Conservation (phyloP, 78 protist species). For the Dictyostelium intermedium region DNA sequence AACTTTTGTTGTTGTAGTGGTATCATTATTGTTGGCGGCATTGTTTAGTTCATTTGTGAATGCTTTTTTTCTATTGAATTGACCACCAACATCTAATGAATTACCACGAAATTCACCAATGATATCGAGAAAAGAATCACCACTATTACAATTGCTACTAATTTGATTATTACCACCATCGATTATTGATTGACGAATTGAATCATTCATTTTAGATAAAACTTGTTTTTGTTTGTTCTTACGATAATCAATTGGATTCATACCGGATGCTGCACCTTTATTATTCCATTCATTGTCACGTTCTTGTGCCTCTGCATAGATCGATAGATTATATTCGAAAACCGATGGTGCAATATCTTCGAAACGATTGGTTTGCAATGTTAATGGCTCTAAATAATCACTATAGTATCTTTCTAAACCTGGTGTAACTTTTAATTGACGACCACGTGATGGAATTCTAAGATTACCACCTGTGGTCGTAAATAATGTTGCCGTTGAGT, state of each 20-base stretch:
- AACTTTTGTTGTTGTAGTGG: background rate
- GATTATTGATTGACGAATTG: conserved; percentile 25
- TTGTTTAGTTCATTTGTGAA: conserved; percentile 62
- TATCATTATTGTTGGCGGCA: background rate
- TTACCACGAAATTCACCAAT: conserved; percentile 20
- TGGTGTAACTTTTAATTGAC: conserved; percentile 41
- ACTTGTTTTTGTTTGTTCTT: conserved; percentile 18
- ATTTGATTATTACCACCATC: background rate
- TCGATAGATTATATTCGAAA: conserved; percentile 67
- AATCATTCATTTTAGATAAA: conserved; percentile 12
- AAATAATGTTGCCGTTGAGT: conserved; percentile 41
- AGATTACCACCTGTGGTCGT: background rate
- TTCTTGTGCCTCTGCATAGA: conserved; percentile 56
- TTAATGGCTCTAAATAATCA: conserved; percentile 31
- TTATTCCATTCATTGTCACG: conserved; percentile 74
- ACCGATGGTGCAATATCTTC: conserved; percentile 80
- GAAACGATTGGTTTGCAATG: conserved; percentile 52
- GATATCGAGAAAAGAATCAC: background rate
- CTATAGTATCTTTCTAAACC: conserved; percentile 77
- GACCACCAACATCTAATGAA: conserved; percentile 23
- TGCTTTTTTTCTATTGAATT: conserved; percentile 44
- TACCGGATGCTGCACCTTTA: conserved; percentile 65
- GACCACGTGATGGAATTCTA: conserved; percentile 65
- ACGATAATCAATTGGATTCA: conserved; percentile 70
- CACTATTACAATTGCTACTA: background rate